phyloP scores from a whole-genome alignment of 805 yeast genomes.

The Kodamaea restingae region DNA sequence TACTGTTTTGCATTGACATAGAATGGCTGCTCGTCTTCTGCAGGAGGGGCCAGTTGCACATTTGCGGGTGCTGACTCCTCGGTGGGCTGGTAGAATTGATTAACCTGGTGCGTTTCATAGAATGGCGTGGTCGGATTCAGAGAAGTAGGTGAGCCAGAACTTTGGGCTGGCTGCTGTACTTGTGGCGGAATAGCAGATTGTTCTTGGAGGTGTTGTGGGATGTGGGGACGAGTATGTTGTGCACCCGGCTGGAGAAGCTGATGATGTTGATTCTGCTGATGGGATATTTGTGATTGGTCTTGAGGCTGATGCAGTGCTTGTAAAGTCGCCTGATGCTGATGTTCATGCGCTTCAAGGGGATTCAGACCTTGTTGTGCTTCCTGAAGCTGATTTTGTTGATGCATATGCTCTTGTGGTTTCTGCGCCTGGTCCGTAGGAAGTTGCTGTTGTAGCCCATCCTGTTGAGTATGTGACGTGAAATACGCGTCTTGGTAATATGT shows the following conservation, averaged over 20 bases:
- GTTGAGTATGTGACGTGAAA: slow-evolving; percentile 6
- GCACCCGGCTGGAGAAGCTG: slow-evolving; percentile 3
- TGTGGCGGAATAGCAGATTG: background rate
- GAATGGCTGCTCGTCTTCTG: slow-evolving; percentile 74
- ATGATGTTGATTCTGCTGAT: background rate
- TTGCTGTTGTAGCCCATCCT: slow-evolving; percentile 2
- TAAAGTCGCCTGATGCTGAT: background rate
- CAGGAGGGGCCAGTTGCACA: slow-evolving; percentile 13
- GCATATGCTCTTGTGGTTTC: background rate
- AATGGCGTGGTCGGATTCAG: slow-evolving; percentile 20
- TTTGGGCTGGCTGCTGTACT: background rate
- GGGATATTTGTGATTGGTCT: background rate
- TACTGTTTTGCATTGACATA: slow-evolving; percentile 98
- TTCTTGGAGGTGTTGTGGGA: background rate
- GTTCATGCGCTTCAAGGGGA: slow-evolving; percentile 9
- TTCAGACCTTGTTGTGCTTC: background rate
- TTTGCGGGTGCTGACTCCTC: slow-evolving; percentile 11
- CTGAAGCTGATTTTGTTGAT: slow-evolving; percentile 1
- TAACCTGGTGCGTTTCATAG: slow-evolving; percentile 20
- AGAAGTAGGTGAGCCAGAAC: slow-evolving; percentile 9
- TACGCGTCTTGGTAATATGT: slow-evolving; percentile 9
- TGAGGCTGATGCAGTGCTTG: background rate
- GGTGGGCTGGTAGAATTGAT: slow-evolving; percentile 10
- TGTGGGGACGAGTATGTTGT: background rate
- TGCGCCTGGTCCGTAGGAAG: background rate